These are phyloP conservation scores for Sporodiniella umbellata DNA, from an alignment of 371 early-diverging fungal genomes.

Conservation along the genomic window DNA sequence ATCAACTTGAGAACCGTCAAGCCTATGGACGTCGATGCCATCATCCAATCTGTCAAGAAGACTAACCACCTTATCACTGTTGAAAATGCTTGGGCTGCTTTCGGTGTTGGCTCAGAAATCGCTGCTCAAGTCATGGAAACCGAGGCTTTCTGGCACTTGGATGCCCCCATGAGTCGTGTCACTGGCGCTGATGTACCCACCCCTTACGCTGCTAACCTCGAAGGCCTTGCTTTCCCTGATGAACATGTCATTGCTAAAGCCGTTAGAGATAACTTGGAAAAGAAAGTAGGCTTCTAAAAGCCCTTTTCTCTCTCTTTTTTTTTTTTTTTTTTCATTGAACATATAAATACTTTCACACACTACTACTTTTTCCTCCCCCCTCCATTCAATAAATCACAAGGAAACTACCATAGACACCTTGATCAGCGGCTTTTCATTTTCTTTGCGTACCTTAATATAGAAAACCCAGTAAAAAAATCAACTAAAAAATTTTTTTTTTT, in stretches of 20 bases:
- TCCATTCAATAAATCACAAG: no score
- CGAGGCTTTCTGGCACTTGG: constrained; percentile 94
- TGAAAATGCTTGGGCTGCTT: constrained; percentile 98
- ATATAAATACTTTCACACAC: no score
- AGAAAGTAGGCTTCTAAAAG: constrained; percentile 44
- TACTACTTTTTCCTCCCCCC: no score
- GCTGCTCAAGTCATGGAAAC: constrained; percentile 94
- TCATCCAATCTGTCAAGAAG: constrained; percentile 94
- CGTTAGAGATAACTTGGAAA: constrained; percentile 59
- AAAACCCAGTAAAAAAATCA: no score
- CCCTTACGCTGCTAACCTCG: constrained; percentile 97
- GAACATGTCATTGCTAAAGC: constrained; percentile 80
- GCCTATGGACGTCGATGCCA: constrained; percentile 94
- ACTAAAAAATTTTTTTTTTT: no score
- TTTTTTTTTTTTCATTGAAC: no score
- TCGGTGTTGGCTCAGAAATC: constrained; percentile 97
- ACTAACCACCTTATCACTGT: constrained; percentile 97
- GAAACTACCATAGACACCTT: no score
- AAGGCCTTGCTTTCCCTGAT: constrained; percentile 88
- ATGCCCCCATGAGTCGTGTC: constrained; percentile 94
- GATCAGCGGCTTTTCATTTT: no score
- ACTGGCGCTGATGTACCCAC: constrained; percentile 99
- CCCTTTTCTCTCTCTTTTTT: no score
- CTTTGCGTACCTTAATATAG: no score
- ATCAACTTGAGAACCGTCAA: constrained; percentile 98